Percentiles rank a stretch among this genome's conserved stretches.
These are phyloP conservation scores for Purpureocillium lavendulum DNA, from an alignment of 2,329 filamentous ascomycete genomes.

Conservation along the genomic window DNA sequence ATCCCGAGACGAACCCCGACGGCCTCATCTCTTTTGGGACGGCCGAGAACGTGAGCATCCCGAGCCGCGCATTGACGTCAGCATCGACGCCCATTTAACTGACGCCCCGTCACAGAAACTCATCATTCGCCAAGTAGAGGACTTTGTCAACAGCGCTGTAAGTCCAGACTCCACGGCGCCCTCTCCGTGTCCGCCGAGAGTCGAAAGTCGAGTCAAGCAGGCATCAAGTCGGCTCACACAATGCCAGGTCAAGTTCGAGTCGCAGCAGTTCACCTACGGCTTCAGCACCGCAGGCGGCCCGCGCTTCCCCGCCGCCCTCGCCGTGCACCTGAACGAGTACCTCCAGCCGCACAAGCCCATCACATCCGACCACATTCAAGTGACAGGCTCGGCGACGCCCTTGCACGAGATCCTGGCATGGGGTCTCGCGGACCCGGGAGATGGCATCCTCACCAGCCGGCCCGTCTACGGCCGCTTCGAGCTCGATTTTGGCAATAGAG, in stretches of 20 bases:
- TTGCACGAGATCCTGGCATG: slow-evolving; percentile 31
- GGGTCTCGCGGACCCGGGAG: slow-evolving; percentile 26
- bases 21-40: slow-evolving; percentile 39
- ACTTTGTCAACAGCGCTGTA: slow-evolving; percentile 22
- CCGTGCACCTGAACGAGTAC: slow-evolving; percentile 28
- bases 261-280: slow-evolving; percentile 25
- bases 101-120: slow-evolving; percentile 18
- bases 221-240: not conserved
- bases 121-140: slow-evolving; percentile 26
- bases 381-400: slow-evolving; percentile 25
- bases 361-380: slow-evolving; percentile 20
- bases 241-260: slow-evolving; percentile 16
- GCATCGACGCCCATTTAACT: too few species aligned
- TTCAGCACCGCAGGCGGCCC: slow-evolving; percentile 25
- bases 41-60: slow-evolving; percentile 32
- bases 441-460: slow-evolving; percentile 28
- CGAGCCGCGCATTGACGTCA: too few species aligned
- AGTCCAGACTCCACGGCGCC: too few species aligned
- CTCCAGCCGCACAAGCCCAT: slow-evolving; percentile 22
- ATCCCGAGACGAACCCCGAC: slow-evolving; percentile 25
- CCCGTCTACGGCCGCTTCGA: slow-evolving; percentile 41
- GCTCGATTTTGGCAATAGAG: slow-evolving; percentile 35
- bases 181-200: too few species aligned
- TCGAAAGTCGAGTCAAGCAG: too few species aligned
- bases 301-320: slow-evolving; percentile 22